Evolutionary conservation across 345 rosid genomes (phyloP).

Genomic region (Nasturtium officinale): DNA sequence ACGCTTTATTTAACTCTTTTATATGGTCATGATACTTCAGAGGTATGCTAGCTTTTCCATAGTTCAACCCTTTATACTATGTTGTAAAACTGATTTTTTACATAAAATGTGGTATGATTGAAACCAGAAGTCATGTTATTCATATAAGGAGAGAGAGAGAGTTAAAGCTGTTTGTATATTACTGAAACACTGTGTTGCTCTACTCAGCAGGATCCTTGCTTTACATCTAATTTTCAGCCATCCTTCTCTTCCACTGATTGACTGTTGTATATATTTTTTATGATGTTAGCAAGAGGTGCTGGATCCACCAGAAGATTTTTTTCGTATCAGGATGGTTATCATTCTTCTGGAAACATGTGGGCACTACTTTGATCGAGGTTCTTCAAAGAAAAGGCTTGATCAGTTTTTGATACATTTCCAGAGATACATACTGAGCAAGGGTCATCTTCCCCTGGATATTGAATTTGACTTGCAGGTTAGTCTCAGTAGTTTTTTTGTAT

Average conservation of each 20-base stretch:
- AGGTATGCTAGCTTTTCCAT: slow-evolving; percentile 55
- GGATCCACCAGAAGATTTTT: slow-evolving; percentile 98
- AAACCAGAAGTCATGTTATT: slow-evolving; percentile 16
- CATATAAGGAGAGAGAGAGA: not conserved
- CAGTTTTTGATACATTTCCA: slow-evolving; percentile 92
- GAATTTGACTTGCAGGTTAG: slow-evolving; percentile 98
- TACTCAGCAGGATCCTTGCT: not conserved
- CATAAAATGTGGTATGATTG: slow-evolving; percentile 9
- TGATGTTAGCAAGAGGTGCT: slow-evolving; percentile 74
- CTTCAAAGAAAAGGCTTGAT: slow-evolving; percentile 95
- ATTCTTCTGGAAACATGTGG: slow-evolving; percentile 97
- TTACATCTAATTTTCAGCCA: not conserved
- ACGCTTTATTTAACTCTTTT: slow-evolving; percentile 81
- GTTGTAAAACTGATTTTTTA: not conserved
- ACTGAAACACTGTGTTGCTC: slow-evolving; percentile 12
- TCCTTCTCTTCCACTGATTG: slow-evolving; percentile 16
- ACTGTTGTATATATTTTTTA: slow-evolving; percentile 26
- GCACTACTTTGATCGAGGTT: slow-evolving; percentile 95
- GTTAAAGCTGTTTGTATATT: slow-evolving; percentile 9
- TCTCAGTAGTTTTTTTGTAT: slow-evolving; percentile 16
- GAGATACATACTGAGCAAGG: slow-evolving; percentile 89
- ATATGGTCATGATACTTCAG: slow-evolving; percentile 79
- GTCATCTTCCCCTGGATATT: slow-evolving; percentile 76
- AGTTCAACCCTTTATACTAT: not conserved
- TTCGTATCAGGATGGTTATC: slow-evolving; percentile 91